phyloP scores from a whole-genome alignment of 1,284 basidiomycete genomes.

The Chalciporus sp. region DNA sequence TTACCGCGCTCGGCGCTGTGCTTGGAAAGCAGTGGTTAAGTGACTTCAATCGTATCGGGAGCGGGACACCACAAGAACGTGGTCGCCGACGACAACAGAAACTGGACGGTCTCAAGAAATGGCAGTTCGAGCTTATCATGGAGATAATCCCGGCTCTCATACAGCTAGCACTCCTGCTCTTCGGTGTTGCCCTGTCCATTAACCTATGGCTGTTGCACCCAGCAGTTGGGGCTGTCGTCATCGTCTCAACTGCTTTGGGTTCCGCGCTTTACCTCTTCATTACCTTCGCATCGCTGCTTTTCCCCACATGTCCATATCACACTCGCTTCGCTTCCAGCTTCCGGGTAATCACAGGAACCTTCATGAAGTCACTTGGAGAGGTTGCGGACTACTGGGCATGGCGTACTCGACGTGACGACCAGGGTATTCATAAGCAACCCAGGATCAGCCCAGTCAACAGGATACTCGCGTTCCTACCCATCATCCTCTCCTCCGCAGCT shows the following conservation, averaged over 20 bases:
- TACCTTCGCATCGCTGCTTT: constrained; percentile 13
- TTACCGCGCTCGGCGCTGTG: constrained; percentile 20
- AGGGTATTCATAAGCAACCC: background rate
- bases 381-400: constrained; percentile 10
- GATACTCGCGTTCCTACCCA: background rate
- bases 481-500: background rate
- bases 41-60: constrained; percentile 4
- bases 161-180: constrained; percentile 16
- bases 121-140: constrained; percentile 15
- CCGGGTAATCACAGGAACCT: background rate
- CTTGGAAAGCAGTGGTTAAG: constrained; percentile 18
- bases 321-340: constrained; percentile 16
- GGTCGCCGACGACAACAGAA: constrained; percentile 18
- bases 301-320: constrained; percentile 17
- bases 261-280: constrained; percentile 16
- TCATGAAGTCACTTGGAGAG: constrained; percentile 9
- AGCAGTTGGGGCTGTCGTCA: background rate
- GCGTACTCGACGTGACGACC: background rate
- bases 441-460: background rate
- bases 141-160: constrained; percentile 13
- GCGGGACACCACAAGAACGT: constrained; percentile 4
- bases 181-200: constrained; percentile 5
- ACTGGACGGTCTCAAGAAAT: constrained; percentile 14
- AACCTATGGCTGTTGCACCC: constrained; percentile 12
- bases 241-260: background rate